A percentile compares a stretch with the other conserved stretches of the same genome.
phyloP scores from a whole-genome alignment of 2,329 filamentous ascomycete species.

The Alternaria atra region DNA sequence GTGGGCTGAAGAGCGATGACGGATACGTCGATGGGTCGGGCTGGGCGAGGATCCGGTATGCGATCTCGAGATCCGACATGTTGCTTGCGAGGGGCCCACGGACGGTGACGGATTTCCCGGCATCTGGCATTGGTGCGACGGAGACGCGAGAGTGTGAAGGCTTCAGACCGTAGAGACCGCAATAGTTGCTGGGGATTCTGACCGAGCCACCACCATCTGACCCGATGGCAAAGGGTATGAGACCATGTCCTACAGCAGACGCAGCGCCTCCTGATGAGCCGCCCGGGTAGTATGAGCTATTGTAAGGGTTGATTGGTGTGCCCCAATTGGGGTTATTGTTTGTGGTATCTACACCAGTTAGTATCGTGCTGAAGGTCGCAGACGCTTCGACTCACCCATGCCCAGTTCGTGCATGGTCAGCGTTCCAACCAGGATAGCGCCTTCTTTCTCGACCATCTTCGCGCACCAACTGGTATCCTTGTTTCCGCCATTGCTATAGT shows the following conservation, averaged over 20 bases:
- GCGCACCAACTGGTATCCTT: constrained; percentile 75
- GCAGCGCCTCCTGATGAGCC: constrained; percentile 81
- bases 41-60: constrained; percentile 81
- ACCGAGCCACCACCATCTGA: constrained; percentile 77
- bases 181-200: constrained; percentile 77
- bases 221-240: constrained; percentile 79
- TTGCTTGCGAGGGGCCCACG: constrained; percentile 79
- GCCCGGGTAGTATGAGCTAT: constrained; percentile 78
- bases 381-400: constrained; percentile 59
- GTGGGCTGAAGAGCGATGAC: constrained; percentile 70
- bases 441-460: constrained; percentile 74
- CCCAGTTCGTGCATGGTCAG: constrained; percentile 84
- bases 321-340: constrained; percentile 81
- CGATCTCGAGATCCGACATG: constrained; percentile 78
- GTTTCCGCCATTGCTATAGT: constrained; percentile 60
- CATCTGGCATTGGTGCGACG: constrained; percentile 65
- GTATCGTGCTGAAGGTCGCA: neutral
- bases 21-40: constrained; percentile 71
- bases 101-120: constrained; percentile 71
- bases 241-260: constrained; percentile 73
- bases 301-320: constrained; percentile 80
- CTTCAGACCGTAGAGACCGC: constrained; percentile 84
- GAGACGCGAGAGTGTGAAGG: constrained; percentile 76
- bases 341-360: constrained; percentile 68
- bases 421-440: constrained; percentile 79